Conservation (phyloP, 495 filamentous ascomycete genomes). For the Barbatosphaeria neglecta region DNA sequence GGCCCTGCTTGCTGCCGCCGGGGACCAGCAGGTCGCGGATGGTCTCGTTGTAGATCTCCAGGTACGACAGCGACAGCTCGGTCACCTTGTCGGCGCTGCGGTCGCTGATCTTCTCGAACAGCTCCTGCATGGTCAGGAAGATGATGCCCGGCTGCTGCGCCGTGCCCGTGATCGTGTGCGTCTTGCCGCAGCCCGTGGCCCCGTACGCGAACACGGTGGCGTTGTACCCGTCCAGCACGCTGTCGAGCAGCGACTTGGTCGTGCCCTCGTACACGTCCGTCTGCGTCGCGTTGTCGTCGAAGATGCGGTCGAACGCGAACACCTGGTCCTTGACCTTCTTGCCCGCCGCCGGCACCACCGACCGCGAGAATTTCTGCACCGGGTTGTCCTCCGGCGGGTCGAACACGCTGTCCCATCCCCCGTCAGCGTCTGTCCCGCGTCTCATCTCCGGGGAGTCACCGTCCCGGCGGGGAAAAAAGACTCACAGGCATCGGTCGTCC, state of each 20-base stretch:
- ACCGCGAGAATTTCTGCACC: slow-evolving; percentile 78
- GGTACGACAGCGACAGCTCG: slow-evolving; percentile 85
- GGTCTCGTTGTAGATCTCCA: slow-evolving; percentile 99
- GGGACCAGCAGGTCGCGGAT: slow-evolving; percentile 89
- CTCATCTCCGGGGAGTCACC: not conserved
- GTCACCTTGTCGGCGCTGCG: slow-evolving; percentile 73
- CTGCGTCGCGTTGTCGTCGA: slow-evolving; percentile 91
- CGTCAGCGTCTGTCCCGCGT: not conserved
- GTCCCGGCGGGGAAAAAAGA: not conserved
- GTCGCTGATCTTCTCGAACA: slow-evolving; percentile 92
- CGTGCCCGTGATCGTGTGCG: slow-evolving; percentile 91
- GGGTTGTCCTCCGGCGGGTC: slow-evolving; percentile 96
- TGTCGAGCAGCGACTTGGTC: slow-evolving; percentile 79
- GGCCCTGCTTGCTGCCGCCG: slow-evolving; percentile 69
- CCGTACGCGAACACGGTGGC: slow-evolving; percentile 98
- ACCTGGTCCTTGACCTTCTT: slow-evolving; percentile 97
- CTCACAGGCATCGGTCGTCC: slow-evolving; percentile 91
- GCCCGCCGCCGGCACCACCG: slow-evolving; percentile 61
- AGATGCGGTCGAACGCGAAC: slow-evolving; percentile 92
- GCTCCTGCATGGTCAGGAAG: slow-evolving; percentile 95
- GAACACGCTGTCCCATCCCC: slow-evolving; percentile 51
- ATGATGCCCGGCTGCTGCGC: slow-evolving; percentile 93
- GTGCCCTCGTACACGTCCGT: slow-evolving; percentile 94
- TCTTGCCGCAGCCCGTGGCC: slow-evolving; percentile 93
- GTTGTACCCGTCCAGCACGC: slow-evolving; percentile 94